phyloP scores from a whole-genome alignment of 2,329 filamentous ascomycete species.

The Eurotiales sp. region DNA sequence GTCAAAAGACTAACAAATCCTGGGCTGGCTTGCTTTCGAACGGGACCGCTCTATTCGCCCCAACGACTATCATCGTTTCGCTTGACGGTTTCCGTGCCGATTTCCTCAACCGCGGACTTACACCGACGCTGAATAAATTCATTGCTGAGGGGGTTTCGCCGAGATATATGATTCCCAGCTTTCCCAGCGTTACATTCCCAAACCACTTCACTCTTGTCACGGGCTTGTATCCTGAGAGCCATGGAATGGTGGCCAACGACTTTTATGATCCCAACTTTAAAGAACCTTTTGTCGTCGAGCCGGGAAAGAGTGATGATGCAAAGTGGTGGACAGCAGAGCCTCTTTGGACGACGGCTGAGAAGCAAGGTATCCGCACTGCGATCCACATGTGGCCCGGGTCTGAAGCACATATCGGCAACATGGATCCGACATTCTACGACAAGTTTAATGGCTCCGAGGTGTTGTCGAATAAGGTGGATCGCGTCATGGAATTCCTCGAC shows the following conservation, averaged over 20 bases:
- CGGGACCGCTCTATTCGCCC: conserved; percentile 82
- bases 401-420: conserved; percentile 75
- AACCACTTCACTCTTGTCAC: conserved; percentile 94
- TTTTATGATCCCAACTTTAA: conserved; percentile 82
- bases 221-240: conserved; percentile 85
- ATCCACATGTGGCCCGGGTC: conserved; percentile 99
- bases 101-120: conserved; percentile 78
- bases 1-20: background rate
- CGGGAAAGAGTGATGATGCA: conserved; percentile 68
- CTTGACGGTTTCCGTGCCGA: conserved; percentile 95
- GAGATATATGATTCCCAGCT: conserved; percentile 87
- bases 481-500: conserved; percentile 80
- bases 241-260: conserved; percentile 88
- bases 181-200: conserved; percentile 94
- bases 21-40: conserved; percentile 55
- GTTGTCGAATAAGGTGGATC: conserved; percentile 69
- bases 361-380: conserved; percentile 70
- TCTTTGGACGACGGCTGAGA: conserved; percentile 89
- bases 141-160: conserved; percentile 82
- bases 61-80: conserved; percentile 90
- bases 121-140: conserved; percentile 75
- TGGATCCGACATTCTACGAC: conserved; percentile 77
- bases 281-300: conserved; percentile 83
- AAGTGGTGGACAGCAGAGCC: conserved; percentile 97
- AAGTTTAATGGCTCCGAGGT: conserved; percentile 75